Conservation (phyloP, 768 basidiomycete species). For the Boletus fagicola region DNA sequence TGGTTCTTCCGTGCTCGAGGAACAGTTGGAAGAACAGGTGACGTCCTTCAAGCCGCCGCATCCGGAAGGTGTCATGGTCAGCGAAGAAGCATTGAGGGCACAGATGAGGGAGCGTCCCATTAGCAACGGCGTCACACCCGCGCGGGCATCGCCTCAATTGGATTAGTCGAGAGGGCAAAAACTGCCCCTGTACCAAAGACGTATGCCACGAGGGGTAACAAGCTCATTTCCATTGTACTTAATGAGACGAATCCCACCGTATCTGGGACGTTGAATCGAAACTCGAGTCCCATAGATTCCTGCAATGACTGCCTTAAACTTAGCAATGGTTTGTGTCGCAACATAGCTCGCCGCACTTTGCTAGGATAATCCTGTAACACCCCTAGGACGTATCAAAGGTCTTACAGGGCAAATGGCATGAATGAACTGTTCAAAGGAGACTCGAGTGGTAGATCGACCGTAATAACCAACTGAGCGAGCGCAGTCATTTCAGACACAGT, state of each 20-base stretch:
- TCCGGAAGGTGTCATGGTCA: conserved; percentile 70
- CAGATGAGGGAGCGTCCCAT: conserved; percentile 32
- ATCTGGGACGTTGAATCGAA: too few relatives aligned
- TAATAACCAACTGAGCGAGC: neutral
- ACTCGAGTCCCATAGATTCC: neutral
- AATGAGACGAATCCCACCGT: neutral
- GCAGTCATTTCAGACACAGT: too few relatives aligned
- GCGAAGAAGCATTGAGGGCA: conserved; percentile 55
- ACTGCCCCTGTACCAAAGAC: neutral
- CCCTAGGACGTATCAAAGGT: too few relatives aligned
- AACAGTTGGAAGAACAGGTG: conserved; percentile 70
- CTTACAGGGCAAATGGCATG: neutral
- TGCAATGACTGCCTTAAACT: neutral
- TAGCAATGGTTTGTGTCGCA: neutral
- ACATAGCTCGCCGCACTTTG: neutral
- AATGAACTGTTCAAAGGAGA: neutral
- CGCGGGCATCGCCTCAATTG: conserved; percentile 21
- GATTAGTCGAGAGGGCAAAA: conserved; percentile 11
- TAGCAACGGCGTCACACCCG: conserved; percentile 22
- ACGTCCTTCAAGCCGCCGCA: conserved; percentile 69
- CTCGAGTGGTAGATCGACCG: neutral
- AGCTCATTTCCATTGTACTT: neutral
- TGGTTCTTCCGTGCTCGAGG: conserved; percentile 52
- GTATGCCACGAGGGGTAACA: neutral
- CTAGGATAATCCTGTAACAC: neutral